Evolutionary conservation across 2,329 filamentous ascomycete genomes (phyloP).

Genomic region (Fonsecaea erecta): DNA sequence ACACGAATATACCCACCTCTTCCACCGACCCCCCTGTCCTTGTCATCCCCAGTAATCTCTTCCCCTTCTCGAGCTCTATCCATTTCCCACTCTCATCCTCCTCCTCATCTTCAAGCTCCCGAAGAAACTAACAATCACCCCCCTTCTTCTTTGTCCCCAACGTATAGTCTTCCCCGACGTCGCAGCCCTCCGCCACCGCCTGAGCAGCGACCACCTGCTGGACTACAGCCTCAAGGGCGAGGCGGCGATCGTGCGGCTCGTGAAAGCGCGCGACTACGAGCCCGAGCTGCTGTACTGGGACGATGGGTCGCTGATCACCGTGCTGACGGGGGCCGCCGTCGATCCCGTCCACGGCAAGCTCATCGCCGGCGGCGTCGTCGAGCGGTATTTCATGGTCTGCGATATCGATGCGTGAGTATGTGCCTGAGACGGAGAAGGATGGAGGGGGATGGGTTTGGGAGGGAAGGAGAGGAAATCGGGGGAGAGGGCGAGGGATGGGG

Average conservation of each 20-base stretch:
- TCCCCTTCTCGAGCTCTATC: too few relatives aligned
- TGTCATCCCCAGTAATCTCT: too few relatives aligned
- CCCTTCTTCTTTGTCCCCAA: background rate
- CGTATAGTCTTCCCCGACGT: slow-evolving; percentile 26
- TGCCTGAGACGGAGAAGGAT: background rate
- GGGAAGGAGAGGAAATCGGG: background rate
- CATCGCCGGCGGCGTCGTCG: slow-evolving; percentile 30
- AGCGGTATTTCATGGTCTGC: slow-evolving; percentile 28
- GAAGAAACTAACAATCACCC: too few relatives aligned
- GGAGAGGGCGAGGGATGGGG: background rate
- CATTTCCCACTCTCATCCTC: background rate
- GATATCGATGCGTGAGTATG: slow-evolving; percentile 12
- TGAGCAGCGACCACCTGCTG: slow-evolving; percentile 15
- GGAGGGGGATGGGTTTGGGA: background rate
- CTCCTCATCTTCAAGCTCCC: background rate
- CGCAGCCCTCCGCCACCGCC: background rate
- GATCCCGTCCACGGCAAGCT: slow-evolving; percentile 18
- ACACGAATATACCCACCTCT: too few relatives aligned
- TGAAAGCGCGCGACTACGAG: slow-evolving; percentile 27
- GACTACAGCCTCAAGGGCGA: slow-evolving; percentile 13
- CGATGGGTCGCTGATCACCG: slow-evolving; percentile 26
- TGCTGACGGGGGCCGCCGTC: slow-evolving; percentile 29
- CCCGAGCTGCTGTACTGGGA: slow-evolving; percentile 32
- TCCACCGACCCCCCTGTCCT: too few relatives aligned
- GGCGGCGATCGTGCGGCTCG: slow-evolving; percentile 27